A percentile compares a stretch with the other conserved stretches of the same genome.
phyloP scores from a whole-genome alignment of 371 early-diverging fungal genomes.

The Funneliformis caledonium region DNA sequence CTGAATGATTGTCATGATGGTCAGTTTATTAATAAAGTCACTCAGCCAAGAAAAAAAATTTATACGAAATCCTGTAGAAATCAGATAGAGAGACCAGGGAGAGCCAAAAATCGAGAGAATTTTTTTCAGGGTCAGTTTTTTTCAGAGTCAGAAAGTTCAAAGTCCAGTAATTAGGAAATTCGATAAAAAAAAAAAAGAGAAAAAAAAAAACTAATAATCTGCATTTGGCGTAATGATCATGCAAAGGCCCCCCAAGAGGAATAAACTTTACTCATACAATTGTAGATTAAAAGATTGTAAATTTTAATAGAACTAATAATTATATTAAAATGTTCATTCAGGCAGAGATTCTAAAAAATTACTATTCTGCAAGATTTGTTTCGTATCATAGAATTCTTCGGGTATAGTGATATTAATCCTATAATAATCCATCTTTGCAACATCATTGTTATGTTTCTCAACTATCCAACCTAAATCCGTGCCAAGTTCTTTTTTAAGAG shows the following conservation, averaged over 20 bases:
- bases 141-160: no score
- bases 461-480: conserved; percentile 1
- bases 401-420: neutral
- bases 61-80: no score
- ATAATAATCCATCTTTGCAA: neutral
- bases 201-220: neutral
- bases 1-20: no score
- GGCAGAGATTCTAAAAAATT: neutral
- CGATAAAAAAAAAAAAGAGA: neutral
- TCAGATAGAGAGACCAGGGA: no score
- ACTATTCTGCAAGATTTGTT: neutral
- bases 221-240: neutral
- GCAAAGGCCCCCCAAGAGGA: neutral
- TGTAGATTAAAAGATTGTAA: neutral
- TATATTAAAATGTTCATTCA: neutral
- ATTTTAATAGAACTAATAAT: neutral
- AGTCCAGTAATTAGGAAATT: no score
- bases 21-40: no score
- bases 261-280: no score
- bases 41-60: no score
- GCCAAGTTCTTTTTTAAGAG: neutral
- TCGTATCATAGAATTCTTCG: neutral
- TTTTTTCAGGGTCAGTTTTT: no score
- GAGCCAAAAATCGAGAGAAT: no score
- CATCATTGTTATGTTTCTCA: neutral